A percentile compares a stretch with the other conserved stretches of the same genome.
phyloP scores from a whole-genome alignment of 1,284 basidiomycete genomes.

The Apiotrichum domesticum region DNA sequence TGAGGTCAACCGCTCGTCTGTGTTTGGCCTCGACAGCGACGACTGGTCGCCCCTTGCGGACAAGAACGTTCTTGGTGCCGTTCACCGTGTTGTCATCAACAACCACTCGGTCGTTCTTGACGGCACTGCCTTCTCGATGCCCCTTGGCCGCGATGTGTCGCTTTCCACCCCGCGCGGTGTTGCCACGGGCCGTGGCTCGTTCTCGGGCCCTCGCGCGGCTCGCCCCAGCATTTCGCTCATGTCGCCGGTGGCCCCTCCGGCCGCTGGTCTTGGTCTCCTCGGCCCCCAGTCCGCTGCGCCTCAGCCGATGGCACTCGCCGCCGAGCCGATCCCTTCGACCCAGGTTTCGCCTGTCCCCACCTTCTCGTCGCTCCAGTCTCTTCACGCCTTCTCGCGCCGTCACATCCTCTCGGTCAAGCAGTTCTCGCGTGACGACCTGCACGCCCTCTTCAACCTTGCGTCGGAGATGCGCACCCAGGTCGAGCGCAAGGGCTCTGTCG shows the following conservation, averaged over 20 bases:
- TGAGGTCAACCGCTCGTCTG: slow-evolving; percentile 70
- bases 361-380: slow-evolving; percentile 52
- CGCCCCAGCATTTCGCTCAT: slow-evolving; percentile 31
- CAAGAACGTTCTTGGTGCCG: slow-evolving; percentile 61
- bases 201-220: slow-evolving; percentile 29
- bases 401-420: slow-evolving; percentile 95
- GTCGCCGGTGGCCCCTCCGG: slow-evolving; percentile 14
- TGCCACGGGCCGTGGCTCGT: slow-evolving; percentile 29
- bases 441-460: slow-evolving; percentile 89
- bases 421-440: slow-evolving; percentile 82
- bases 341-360: slow-evolving; percentile 39
- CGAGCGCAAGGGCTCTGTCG: slow-evolving; percentile 81
- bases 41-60: slow-evolving; percentile 81
- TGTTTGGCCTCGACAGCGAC: slow-evolving; percentile 52
- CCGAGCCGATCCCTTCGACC: slow-evolving; percentile 11
- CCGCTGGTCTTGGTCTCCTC: slow-evolving; percentile 13
- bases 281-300: slow-evolving; percentile 10
- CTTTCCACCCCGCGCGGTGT: slow-evolving; percentile 52
- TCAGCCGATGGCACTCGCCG: slow-evolving; percentile 40
- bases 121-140: slow-evolving; percentile 62
- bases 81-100: slow-evolving; percentile 88
- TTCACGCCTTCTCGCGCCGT: slow-evolving; percentile 71
- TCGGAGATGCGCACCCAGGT: slow-evolving; percentile 96
- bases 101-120: slow-evolving; percentile 90
- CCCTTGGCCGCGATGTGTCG: slow-evolving; percentile 74